Base-by-base conservation (phyloP, 129 eudicot species). In the Pittosporum tobira region DNA sequence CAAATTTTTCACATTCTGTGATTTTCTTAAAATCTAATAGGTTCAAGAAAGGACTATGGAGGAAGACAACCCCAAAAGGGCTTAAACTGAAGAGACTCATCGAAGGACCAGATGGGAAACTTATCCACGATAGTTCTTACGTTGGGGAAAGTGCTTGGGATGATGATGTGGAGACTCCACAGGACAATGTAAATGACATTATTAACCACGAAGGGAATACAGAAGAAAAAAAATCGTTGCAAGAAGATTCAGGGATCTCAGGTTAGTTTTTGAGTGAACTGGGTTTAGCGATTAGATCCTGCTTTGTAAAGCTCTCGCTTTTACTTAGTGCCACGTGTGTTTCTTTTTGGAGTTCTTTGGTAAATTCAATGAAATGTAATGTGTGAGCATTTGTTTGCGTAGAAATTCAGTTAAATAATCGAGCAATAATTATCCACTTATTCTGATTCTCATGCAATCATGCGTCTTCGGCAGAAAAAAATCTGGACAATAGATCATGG, bases 81-180 rank as follows among this genome's bases (percentile, higher is more conserved):
- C 81, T 90, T 42, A 86, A 80, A 78, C 70, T 90, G 74, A 90
- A 86, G 75, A 90, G 77, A 55, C 72, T 75, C 57, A 69, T 90
- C 59, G 94, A 90, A 70, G 87, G 84, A 50, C 87, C 94, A 5
- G 82, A 83, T 62, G 95, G 95, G 30, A 76, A 94, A 56, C 73
- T 86, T 48, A 73, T 79, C 58, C 87, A 70, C 53, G 95, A 90
- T 71, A 67, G 75, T 51, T 75, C 90, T 59, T 90, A 80, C 63
- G 76, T 83, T 61, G 97, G 97, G 27, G 94, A 86, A 76, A 71
- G 71, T 74, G 98, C 98, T 37, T 90, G 98, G 98, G 87, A 83
- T 26, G 97, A 89, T 48, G 88, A 88, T 45, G 44, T 60, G 54
- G 69, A 69, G 9, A 18, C 59, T 62, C 62, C 81, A 19, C 73